Evolutionary conservation across 352 stramenopile genomes (phyloP).

Genomic region (Saprolegnia diclina): DNA sequence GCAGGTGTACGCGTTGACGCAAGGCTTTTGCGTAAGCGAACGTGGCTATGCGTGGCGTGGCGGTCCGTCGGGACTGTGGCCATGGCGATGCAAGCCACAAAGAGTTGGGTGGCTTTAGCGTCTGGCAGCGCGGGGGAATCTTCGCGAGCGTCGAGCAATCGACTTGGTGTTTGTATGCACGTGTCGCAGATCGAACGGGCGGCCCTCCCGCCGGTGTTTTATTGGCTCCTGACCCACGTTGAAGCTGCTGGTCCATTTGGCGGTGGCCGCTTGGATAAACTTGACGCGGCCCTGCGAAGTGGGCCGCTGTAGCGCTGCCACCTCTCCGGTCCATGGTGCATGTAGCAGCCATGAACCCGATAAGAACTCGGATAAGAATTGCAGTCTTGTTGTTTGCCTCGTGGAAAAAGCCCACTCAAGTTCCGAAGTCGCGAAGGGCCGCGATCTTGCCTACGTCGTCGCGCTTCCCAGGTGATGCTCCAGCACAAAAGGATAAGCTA

Average conservation of each 20-base stretch:
- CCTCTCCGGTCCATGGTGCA: neutral
- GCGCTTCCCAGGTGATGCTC: no score
- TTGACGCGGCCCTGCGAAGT: neutral
- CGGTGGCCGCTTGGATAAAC: neutral
- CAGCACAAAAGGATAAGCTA: no score
- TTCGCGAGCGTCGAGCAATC: neutral
- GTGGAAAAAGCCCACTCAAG: no score
- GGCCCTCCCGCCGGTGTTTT: neutral
- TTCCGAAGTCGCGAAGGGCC: no score
- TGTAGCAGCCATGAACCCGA: neutral
- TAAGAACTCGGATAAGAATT: neutral
- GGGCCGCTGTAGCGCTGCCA: no score
- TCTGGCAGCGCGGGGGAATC: neutral
- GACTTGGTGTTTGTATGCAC: neutral
- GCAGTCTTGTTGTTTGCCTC: no score
- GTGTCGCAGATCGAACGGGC: neutral
- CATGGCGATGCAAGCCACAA: neutral
- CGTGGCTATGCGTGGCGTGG: no score
- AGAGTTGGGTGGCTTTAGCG: neutral
- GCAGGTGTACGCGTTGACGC: no score
- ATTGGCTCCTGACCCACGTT: neutral
- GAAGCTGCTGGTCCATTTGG: neutral
- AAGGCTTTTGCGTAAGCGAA: no score
- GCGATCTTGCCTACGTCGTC: no score
- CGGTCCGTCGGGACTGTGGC: no score